Base-by-base conservation (phyloP, 2,329 filamentous ascomycete genomes). In the Tolypocladium nubicola region DNA sequence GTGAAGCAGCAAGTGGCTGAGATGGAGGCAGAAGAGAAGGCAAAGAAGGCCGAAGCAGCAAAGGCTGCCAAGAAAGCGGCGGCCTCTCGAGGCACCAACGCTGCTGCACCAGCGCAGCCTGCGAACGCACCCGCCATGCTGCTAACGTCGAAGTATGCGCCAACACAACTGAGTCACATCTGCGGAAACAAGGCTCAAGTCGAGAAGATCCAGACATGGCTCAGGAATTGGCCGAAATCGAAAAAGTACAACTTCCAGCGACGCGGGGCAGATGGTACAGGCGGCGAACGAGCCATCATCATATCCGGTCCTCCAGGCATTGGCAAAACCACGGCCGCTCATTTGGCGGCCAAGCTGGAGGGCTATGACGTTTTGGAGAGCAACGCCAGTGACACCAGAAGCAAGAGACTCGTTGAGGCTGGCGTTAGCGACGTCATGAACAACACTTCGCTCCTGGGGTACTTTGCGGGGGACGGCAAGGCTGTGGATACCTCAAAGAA, bases 101-200 rank as follows among this genome's bases (percentile, higher is more conserved):
- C 16, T 8, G 47, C 30, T 37, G 30, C 62, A 6, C 58, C 63
- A 26, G 55, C 63, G 43, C 80, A 82, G 64, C 66, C 79, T 37
- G 63, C 73, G n/a, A 70, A 74, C 56, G 70, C 78, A 41, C 79
- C 84, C 56, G 80, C 83, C 59, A 85, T 89, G 63, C 78, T 99
- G 2, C 96, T 94, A 88, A 99, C 94, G 1, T 89, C 87, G 50
- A 97, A 97, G 66, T 97, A 99, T 72, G 94, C 94, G 0, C 94
- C 94, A 2, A 89, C 88, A 1, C 82, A 87, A 56, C 78, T 95
- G 49, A 87, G 75, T 58, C 92, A 97, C 68, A 96, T 99, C 53
- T 97, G 93, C 70, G 94, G 94, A 61, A 99, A 99, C 74, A 97
- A 97, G 71, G 79, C 76, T 1, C 83, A 87, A 37, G 93, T 99